Conservation (phyloP, 805 yeast genomes). For the Sugiyamaella lignohabitans region DNA sequence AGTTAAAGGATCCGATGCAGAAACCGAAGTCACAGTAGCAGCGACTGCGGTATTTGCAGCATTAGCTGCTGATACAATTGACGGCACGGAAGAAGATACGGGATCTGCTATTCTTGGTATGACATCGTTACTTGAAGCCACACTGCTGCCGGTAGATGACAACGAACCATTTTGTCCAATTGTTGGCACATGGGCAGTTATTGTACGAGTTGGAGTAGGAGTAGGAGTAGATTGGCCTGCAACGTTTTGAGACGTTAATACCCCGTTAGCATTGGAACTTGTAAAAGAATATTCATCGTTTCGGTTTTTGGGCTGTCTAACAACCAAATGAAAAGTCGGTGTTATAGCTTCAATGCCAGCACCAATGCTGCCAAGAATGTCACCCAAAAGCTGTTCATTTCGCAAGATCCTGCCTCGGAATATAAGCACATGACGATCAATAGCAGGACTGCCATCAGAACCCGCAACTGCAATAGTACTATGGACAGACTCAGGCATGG, state of each 20-base stretch:
- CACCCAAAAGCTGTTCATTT: background rate
- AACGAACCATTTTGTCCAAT: background rate
- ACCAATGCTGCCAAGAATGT: background rate
- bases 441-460: background rate
- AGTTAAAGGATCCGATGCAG: background rate
- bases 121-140: background rate
- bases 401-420: slow-evolving; percentile 1
- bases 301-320: background rate
- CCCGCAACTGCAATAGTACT: background rate
- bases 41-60: background rate
- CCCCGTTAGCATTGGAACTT: too few relatives aligned
- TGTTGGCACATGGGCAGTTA: background rate
- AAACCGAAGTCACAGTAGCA: background rate
- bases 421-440: background rate
- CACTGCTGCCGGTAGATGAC: background rate
- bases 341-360: background rate
- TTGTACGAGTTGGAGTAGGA: background rate
- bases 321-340: slow-evolving; percentile 15
- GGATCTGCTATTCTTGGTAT: too few relatives aligned
- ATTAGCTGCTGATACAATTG: background rate
- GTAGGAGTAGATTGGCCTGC: too few relatives aligned
- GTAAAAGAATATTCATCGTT: background rate
- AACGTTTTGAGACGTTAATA: too few relatives aligned
- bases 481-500: background rate
- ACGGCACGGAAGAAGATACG: background rate